phyloP scores from a whole-genome alignment of 163 green algal genomes.

The Volvox carteri region DNA sequence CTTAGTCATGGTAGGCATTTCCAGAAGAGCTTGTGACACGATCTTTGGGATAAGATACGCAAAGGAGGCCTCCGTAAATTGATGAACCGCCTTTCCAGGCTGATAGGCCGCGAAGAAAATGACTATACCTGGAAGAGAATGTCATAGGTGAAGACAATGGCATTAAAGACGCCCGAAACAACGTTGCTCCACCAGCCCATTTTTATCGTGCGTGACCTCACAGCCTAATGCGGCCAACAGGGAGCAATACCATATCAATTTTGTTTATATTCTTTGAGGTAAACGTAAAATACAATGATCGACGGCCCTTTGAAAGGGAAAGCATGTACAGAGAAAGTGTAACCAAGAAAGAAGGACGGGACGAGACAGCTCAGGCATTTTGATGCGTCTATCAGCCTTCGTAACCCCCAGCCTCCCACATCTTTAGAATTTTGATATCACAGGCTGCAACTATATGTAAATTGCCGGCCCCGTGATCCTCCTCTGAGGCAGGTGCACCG shows the following conservation, averaged over 20 bases:
- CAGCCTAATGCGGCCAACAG: background rate
- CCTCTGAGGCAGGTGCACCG: no score
- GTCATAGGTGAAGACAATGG: conserved; percentile 1
- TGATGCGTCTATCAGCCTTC: no score
- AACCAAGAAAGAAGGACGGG: background rate
- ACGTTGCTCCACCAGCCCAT: conserved; percentile 36
- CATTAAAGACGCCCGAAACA: background rate
- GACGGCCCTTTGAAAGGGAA: background rate
- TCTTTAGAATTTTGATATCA: no score
- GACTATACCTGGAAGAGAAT: conserved; percentile 43
- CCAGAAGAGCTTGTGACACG: no score
- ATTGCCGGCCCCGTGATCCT: no score
- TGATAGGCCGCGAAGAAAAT: no score
- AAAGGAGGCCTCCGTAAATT: background rate
- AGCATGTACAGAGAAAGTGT: background rate
- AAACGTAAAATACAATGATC: background rate
- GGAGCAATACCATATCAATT: background rate
- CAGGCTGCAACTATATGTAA: no score
- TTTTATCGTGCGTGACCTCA: no score
- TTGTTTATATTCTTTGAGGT: background rate
- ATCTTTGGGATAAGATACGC: background rate
- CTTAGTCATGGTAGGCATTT: no score
- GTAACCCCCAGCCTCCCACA: no score
- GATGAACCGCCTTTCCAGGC: background rate
- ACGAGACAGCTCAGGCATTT: no score